Base-by-base conservation (phyloP, 768 basidiomycete genomes). In the Hygrocybe coccinea region DNA sequence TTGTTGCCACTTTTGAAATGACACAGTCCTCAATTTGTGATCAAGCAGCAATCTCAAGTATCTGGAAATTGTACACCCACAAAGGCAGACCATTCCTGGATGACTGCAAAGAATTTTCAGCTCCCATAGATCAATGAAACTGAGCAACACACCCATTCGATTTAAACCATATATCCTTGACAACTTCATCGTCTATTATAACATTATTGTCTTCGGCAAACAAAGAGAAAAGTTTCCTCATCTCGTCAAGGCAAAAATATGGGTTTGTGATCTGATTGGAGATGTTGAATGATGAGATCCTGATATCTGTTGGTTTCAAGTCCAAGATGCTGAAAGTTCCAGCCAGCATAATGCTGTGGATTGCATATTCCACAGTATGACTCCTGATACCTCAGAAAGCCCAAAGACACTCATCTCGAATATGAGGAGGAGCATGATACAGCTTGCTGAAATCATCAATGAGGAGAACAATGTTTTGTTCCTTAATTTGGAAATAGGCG, bases 41-140 rank as follows among this genome's bases (percentile, higher is more conserved):
- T 43, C 38, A 35, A 55, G 4, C 41, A 59, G 19, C 15, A 24
- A 29, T 12, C 29, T 7, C n/a, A 55, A 5, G 24, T 59, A 38
- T 24, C 43, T 36, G 19, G 25, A 55, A 43, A 59, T 51, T 11
- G 22, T 50, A 51, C 47, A 38, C 34, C 57, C 57, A 45, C 57
- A 59, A 41, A 59, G 57, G 57, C 57, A 55, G 47, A 58, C 57
- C 57, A 58, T 58, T 6, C 53, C 57, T 11, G 54, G 57, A 33
- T 58, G 57, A 11, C 57, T 58, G 36, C 43, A 14, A 46, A 54
- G 45, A 19, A 19, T 39, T 58, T 49, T 38, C 11, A 54, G 24
- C 25, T 39, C 21, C 17, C 19, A 55, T 55, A 55, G 22, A 55
- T 19, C 21, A 36, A n/a, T 25, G 15, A 58, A 58, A 29, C 29